Conservation (phyloP, 768 basidiomycete genomes). For the Russula virescens region DNA sequence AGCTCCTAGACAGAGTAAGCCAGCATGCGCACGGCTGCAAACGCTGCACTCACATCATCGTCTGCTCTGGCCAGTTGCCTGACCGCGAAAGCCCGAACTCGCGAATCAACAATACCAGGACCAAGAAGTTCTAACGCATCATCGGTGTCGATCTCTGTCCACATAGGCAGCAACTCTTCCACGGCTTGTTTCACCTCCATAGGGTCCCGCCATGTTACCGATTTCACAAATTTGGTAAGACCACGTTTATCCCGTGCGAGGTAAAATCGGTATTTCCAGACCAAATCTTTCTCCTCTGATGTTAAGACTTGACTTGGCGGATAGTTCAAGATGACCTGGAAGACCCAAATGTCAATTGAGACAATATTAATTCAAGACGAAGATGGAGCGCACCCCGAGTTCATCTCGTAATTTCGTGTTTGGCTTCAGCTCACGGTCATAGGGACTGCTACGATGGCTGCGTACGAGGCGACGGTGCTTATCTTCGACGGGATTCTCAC, state of each 20-base stretch:
- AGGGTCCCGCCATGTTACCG: conserved; percentile 94
- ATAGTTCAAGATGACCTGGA: conserved; percentile 82
- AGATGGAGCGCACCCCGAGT: conserved; percentile 61
- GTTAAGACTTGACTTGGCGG: conserved; percentile 83
- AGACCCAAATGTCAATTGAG: neutral
- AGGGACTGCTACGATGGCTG: conserved; percentile 90
- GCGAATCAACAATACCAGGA: conserved; percentile 81
- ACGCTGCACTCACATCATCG: conserved; percentile 65
- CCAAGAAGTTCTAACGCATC: conserved; percentile 94
- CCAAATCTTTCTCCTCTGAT: conserved; percentile 89
- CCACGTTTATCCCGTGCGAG: conserved; percentile 88
- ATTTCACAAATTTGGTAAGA: conserved; percentile 95
- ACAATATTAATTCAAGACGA: neutral
- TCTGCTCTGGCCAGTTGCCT: conserved; percentile 86
- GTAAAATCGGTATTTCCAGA: conserved; percentile 99
- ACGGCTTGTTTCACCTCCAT: conserved; percentile 98
- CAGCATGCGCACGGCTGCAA: neutral
- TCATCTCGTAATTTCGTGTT: conserved; percentile 95
- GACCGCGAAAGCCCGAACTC: conserved; percentile 92
- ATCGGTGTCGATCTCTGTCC: conserved; percentile 96
- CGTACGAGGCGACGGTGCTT: conserved; percentile 93
- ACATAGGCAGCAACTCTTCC: conserved; percentile 89
- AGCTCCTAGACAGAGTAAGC: conserved; percentile 60
- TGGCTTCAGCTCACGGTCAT: conserved; percentile 93
- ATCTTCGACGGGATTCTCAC: conserved; percentile 96